Conservation (phyloP, 164 flowering plant species). For the Pachysandra terminalis region DNA sequence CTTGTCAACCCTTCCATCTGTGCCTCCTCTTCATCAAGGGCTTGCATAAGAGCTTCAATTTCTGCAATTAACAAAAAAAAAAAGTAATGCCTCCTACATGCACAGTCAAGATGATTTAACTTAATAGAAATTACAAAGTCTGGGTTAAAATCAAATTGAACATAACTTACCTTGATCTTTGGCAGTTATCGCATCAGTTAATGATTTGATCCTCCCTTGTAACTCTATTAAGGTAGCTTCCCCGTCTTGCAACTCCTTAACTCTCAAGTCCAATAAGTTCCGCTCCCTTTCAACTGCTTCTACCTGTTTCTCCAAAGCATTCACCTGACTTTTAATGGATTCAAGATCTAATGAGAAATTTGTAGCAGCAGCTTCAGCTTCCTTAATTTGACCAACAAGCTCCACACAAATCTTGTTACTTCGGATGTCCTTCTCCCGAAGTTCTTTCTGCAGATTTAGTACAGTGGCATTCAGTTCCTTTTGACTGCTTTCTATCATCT, state of each 20-base stretch:
- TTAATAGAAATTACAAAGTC: too few species aligned
- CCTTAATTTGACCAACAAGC: conserved; percentile 81
- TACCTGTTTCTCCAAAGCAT: conserved; percentile 47
- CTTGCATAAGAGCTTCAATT: conserved; percentile 88
- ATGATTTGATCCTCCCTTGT: conserved; percentile 48
- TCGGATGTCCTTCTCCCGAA: conserved; percentile 88
- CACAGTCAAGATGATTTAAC: not conserved
- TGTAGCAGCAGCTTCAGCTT: conserved; percentile 66
- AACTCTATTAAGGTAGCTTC: conserved; percentile 40
- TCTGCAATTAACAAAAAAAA: conserved; percentile 44
- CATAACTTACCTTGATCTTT: conserved; percentile 80
- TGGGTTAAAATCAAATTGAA: not conserved
- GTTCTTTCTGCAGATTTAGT: conserved; percentile 63
- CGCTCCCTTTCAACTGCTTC: conserved; percentile 46
- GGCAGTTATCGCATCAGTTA: conserved; percentile 48
- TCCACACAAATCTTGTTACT: conserved; percentile 65
- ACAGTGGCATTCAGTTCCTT: conserved; percentile 67
- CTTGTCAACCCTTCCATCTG: conserved; percentile 70
- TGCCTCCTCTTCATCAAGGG: conserved; percentile 91
- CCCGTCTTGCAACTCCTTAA: conserved; percentile 45
- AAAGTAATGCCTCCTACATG: not conserved
- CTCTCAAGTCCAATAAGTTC: conserved; percentile 37
- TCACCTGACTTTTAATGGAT: conserved; percentile 37
- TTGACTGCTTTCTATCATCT: conserved; percentile 34
- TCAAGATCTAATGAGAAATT: conserved; percentile 54